Base-by-base conservation (phyloP, 345 rosid genomes). In the Raphanus raphanistrum region DNA sequence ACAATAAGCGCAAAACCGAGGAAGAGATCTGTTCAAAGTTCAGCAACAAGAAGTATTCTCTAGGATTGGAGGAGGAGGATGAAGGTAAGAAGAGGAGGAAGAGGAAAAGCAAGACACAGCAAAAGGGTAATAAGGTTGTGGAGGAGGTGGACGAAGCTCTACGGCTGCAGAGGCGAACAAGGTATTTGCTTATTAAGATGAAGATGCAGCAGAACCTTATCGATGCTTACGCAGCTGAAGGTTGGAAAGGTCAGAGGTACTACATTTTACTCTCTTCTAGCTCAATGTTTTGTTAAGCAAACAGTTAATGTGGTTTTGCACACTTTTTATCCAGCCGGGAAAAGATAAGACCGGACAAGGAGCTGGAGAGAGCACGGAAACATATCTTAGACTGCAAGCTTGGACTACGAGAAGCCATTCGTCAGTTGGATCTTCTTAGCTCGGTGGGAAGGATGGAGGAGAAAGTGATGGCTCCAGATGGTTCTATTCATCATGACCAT, bases 221-320 rank as follows among this genome's bases (percentile, higher is more conserved):
- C 52, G 99, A 95, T 85, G 98, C 98, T 75, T 95, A 93, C 76
- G 91, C 97, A 15, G 85, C 88, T 17, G 98, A 95, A 87, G 99
- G 98, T 31, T 95, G 99, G 98, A 95, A 95, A 83, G 99, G 98
- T 82, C 98, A 95, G 84, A 95, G 99, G 99, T 95, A 86, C 61
- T 63, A 43, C 26, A 59, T 67, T 58, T 75, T 35, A 28, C 12
- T 70, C 80, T 62, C 59, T 74, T 62, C 2, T 0, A 62, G 70
- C 32, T 60, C 45, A 38, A 9, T 4, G 28, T 8, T 32, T 43
- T 29, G 35, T 21, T 71, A 21, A 21, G 61, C 31, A 64, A 48
- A 54, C 69, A 58, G 15, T 38, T 50, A 6, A 25, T 63, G 68
- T 79, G 71, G 66, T 69, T 57, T 57, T 71, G 63, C 62, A 29